These are phyloP conservation scores for Stygiomarasmius scandens DNA, from an alignment of 1,284 basidiomycete genomes.

Conservation along the genomic window DNA sequence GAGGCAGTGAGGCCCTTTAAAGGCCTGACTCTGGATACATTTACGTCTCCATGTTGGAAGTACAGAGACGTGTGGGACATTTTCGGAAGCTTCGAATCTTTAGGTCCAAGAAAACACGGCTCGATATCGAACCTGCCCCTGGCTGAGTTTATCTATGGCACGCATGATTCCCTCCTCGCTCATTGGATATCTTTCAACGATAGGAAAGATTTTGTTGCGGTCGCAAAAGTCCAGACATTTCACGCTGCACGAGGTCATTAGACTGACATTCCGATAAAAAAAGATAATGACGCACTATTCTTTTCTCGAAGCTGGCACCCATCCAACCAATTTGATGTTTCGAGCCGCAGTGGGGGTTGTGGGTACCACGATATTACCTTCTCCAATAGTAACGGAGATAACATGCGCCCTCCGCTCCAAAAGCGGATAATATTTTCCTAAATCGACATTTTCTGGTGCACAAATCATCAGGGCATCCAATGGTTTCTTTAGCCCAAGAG, in stretches of 20 bases:
- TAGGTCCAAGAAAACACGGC: slow-evolving; percentile 25
- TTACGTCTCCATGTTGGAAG: no score
- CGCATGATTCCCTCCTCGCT: slow-evolving; percentile 30
- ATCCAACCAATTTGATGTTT: slow-evolving; percentile 12
- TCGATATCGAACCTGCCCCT: slow-evolving; percentile 32
- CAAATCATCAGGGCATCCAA: slow-evolving; percentile 31
- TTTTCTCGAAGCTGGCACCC: not conserved
- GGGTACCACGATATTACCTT: slow-evolving; percentile 4
- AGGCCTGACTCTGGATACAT: no score
- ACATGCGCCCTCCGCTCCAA: slow-evolving; percentile 14
- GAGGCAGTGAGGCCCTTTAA: no score
- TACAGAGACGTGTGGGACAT: no score
- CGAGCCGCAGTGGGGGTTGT: slow-evolving; percentile 1
- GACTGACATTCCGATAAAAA: not conserved
- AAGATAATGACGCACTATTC: not conserved
- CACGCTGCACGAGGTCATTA: not conserved
- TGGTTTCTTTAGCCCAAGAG: slow-evolving; percentile 26
- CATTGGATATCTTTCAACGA: slow-evolving; percentile 32
- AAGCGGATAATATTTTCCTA: slow-evolving; percentile 19
- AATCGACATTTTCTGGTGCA: slow-evolving; percentile 29
- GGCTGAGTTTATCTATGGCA: slow-evolving; percentile 27
- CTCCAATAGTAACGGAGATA: slow-evolving; percentile 13
- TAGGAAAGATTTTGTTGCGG: slow-evolving; percentile 21
- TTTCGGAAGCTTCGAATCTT: not conserved
- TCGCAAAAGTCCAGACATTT: slow-evolving; percentile 19